These are phyloP conservation scores for Leucosporidium scottii DNA, from an alignment of 768 basidiomycete genomes.

Conservation along the genomic window DNA sequence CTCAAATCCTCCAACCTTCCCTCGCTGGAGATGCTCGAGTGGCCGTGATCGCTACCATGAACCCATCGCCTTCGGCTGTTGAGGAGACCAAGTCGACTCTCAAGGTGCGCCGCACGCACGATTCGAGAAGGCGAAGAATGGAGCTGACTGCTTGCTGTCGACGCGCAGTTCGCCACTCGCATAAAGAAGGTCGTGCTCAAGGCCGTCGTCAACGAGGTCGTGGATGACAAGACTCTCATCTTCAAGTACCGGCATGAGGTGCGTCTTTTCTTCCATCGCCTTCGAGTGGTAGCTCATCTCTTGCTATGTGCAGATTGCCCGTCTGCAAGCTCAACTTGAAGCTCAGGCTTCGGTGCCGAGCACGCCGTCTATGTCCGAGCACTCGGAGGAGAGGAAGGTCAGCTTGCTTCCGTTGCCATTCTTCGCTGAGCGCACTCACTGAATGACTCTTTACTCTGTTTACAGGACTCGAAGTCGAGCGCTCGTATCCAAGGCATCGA, in stretches of 20 bases:
- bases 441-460: too few relatives aligned
- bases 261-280: background rate
- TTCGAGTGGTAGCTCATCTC: too few relatives aligned
- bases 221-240: slow-evolving; percentile 37
- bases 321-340: slow-evolving; percentile 29
- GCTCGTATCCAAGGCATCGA: slow-evolving; percentile 19
- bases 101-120: slow-evolving; percentile 87
- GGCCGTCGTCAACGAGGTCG: slow-evolving; percentile 36
- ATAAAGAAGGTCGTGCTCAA: slow-evolving; percentile 73
- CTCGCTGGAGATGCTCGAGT: slow-evolving; percentile 88
- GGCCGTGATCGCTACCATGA: slow-evolving; percentile 92
- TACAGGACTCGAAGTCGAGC: background rate
- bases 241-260: slow-evolving; percentile 34
- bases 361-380: slow-evolving; percentile 17
- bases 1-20: slow-evolving; percentile 76
- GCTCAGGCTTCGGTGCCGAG: slow-evolving; percentile 10
- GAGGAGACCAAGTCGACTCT: slow-evolving; percentile 82
- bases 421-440: too few relatives aligned
- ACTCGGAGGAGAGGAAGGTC: background rate
- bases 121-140: slow-evolving; percentile 31
- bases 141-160: background rate
- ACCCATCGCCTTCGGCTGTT: slow-evolving; percentile 70
- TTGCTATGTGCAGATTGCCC: slow-evolving; percentile 17
- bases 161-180: slow-evolving; percentile 70
- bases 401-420: background rate